phyloP scores from a whole-genome alignment of 768 basidiomycete species.

The Coprinellus micaceus region DNA sequence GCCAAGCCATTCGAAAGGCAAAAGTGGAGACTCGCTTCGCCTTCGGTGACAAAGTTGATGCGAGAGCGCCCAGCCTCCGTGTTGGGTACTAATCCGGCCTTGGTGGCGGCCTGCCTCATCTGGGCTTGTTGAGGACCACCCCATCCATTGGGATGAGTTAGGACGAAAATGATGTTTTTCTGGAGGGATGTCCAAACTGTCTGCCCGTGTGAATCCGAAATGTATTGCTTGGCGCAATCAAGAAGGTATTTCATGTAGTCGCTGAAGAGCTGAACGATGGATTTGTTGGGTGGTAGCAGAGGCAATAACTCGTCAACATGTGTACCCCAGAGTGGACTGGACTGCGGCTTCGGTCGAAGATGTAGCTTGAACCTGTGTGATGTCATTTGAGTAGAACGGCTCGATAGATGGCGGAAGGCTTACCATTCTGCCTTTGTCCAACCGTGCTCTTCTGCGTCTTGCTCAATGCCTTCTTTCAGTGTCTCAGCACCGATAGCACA shows the following conservation, averaged over 20 bases:
- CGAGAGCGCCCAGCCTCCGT: conserved; percentile 27
- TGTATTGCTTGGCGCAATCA: conserved; percentile 31
- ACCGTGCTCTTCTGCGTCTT: conserved; percentile 34
- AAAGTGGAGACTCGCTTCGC: conserved; percentile 52
- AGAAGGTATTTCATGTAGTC: conserved; percentile 43
- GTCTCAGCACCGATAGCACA: conserved; percentile 41
- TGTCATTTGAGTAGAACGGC: conserved; percentile 4
- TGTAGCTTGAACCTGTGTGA: conserved; percentile 28
- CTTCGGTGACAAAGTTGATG: conserved; percentile 49
- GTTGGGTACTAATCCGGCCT: conserved; percentile 42
- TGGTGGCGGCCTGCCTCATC: conserved; percentile 44
- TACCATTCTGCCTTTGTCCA: conserved; percentile 39
- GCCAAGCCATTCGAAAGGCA: conserved; percentile 24
- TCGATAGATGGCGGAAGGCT: neutral
- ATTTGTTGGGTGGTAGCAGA: conserved; percentile 19
- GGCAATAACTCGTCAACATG: neutral
- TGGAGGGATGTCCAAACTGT: conserved; percentile 25
- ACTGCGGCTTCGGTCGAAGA: conserved; percentile 6
- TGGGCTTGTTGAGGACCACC: conserved; percentile 46
- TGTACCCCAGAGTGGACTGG: neutral
- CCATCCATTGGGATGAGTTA: conserved; percentile 55
- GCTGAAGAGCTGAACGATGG: conserved; percentile 30
- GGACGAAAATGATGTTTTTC: conserved; percentile 33
- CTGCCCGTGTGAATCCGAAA: conserved; percentile 35
- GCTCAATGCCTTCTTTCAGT: conserved; percentile 27